These are phyloP conservation scores for Mucor circinelloides DNA, from an alignment of 371 early-diverging fungal species.

Conservation along the genomic window DNA sequence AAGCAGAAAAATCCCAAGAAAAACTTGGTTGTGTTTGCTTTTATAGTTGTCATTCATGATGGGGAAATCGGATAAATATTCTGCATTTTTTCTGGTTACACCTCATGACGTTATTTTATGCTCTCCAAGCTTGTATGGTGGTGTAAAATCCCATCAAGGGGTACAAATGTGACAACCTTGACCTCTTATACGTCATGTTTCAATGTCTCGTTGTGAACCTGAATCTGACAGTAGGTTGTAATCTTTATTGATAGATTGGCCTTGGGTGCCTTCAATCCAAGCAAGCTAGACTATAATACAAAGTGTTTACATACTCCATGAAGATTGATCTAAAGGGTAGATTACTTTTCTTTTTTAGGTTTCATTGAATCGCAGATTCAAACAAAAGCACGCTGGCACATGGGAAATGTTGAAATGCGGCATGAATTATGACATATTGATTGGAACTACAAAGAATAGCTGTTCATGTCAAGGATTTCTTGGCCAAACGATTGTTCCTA, in stretches of 20 bases:
- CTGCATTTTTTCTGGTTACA: not conserved
- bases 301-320: too few relatives aligned
- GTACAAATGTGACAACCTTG: not conserved
- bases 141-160: not conserved
- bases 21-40: not conserved
- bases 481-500: too few relatives aligned
- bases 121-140: not conserved
- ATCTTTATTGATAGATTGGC: not conserved
- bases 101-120: not conserved
- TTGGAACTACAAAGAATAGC: not conserved
- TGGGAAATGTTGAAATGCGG: not conserved
- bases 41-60: not conserved
- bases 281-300: too few relatives aligned
- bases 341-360: too few relatives aligned
- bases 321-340: too few relatives aligned
- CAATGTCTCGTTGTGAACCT: not conserved
- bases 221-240: not conserved
- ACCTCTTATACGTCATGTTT: not conserved
- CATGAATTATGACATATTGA: not conserved
- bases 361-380: not conserved
- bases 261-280: not conserved
- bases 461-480: not conserved
- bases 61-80: not conserved
- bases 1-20: not conserved
- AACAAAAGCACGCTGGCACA: not conserved